A percentile compares a stretch with the other conserved stretches of the same genome.
Evolutionary conservation across 2,329 filamentous ascomycete species (phyloP).

Genomic region (Curvularia sp.): DNA sequence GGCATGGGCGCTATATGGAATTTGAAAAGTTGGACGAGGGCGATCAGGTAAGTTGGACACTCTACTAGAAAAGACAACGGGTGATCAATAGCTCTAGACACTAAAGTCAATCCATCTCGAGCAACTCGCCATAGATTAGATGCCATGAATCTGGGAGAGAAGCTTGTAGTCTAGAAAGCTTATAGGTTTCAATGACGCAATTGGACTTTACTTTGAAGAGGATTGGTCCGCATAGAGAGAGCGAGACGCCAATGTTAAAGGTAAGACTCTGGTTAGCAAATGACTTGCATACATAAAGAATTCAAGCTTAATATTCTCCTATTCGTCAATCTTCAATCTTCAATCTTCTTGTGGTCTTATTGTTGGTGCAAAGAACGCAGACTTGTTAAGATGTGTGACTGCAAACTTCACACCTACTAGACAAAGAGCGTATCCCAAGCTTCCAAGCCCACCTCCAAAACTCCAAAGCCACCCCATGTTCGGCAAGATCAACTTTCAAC

Average conservation of each 20-base stretch:
- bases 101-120: not conserved
- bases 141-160: too few relatives aligned
- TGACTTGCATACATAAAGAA: not conserved
- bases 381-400: not conserved
- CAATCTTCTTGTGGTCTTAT: not conserved
- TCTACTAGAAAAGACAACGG: not conserved
- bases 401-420: not conserved
- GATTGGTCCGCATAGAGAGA: not conserved
- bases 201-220: not conserved
- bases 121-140: not conserved
- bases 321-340: not conserved
- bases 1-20: slow-evolving; percentile 2
- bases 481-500: not conserved
- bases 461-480: not conserved
- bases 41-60: not conserved
- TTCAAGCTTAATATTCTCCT: not conserved
- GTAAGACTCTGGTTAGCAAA: not conserved
- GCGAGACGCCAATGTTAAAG: not conserved
- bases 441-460: not conserved
- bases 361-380: not conserved
- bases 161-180: not conserved
- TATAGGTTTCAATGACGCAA: too few relatives aligned
- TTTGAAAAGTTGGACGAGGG: not conserved
- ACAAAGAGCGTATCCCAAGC: not conserved
- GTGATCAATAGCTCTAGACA: not conserved